Conservation (phyloP, 2,329 filamentous ascomycete genomes). For the Xylaria sp. region DNA sequence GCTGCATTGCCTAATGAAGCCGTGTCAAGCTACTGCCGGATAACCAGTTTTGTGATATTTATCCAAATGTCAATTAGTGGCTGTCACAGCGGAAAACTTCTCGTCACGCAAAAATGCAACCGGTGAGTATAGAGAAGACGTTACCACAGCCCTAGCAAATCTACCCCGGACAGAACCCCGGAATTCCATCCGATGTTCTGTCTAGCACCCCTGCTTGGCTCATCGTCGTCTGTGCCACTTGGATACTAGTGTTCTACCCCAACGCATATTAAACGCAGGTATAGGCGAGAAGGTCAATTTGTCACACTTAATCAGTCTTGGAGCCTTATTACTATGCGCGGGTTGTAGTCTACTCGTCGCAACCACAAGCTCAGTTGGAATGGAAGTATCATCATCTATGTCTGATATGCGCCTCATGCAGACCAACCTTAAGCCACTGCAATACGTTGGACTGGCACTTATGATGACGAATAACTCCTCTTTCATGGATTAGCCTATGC, state of each 20-base stretch:
- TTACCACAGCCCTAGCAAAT: background rate
- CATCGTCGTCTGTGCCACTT: background rate
- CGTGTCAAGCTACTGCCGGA: slow-evolving; percentile 17
- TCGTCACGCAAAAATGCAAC: background rate
- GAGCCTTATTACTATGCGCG: background rate
- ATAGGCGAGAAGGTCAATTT: slow-evolving; percentile 5
- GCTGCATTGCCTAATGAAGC: slow-evolving; percentile 17
- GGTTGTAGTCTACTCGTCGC: slow-evolving; percentile 7
- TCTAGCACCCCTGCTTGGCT: slow-evolving; percentile 7
- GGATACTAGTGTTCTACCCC: background rate
- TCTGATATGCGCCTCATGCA: slow-evolving; percentile 1
- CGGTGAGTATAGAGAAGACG: too few relatives aligned
- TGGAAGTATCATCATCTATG: background rate
- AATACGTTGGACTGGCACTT: background rate
- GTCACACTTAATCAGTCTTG: slow-evolving; percentile 7
- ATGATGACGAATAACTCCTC: background rate
- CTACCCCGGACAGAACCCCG: background rate
- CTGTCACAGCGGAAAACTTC: background rate
- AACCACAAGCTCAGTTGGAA: background rate
- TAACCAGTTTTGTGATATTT: slow-evolving; percentile 26
- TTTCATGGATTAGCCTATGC: background rate
- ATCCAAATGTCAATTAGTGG: slow-evolving; percentile 17
- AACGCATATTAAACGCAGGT: background rate
- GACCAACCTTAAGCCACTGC: background rate
- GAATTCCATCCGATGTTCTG: background rate